Percentiles rank a stretch among this genome's conserved stretches.
Evolutionary conservation across 2,329 filamentous ascomycete species (phyloP).

Genomic region (Phoma sp.): DNA sequence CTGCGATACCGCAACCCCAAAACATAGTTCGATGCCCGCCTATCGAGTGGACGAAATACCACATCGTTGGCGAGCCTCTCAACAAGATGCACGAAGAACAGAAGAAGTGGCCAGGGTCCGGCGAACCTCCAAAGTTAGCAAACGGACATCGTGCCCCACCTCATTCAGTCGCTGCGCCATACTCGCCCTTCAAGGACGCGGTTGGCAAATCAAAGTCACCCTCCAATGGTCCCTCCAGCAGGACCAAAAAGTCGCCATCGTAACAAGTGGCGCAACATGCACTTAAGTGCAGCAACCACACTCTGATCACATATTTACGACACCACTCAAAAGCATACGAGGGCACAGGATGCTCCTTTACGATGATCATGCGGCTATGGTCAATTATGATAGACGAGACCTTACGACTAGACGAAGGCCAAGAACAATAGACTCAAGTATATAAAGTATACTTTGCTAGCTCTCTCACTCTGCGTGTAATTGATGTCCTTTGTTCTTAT

Average conservation of each 20-base stretch:
- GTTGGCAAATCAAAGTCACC: constrained; percentile 41
- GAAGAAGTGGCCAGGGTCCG: constrained; percentile 54
- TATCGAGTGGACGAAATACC: constrained; percentile 95
- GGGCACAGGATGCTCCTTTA: constrained; percentile 35
- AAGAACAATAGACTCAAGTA: constrained; percentile 28
- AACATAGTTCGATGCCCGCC: constrained; percentile 85
- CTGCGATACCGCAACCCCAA: constrained; percentile 76
- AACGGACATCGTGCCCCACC: constrained; percentile 55
- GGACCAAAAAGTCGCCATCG: constrained; percentile 44
- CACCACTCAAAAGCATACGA: constrained; percentile 26
- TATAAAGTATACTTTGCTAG: constrained; percentile 16
- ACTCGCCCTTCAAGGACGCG: constrained; percentile 65
- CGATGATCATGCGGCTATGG: constrained; percentile 32
- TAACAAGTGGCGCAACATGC: constrained; percentile 9
- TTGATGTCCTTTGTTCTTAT: background rate
- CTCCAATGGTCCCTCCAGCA: constrained; percentile 33
- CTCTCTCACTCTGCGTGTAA: background rate
- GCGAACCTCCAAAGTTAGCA: constrained; percentile 48
- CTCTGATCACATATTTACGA: constrained; percentile 7
- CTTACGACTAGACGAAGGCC: constrained; percentile 35
- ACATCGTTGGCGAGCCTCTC: constrained; percentile 82
- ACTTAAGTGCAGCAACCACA: constrained; percentile 11
- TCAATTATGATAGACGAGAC: constrained; percentile 38
- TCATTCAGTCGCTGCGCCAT: constrained; percentile 64
- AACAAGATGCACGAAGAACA: constrained; percentile 88